Evolutionary conservation across 768 basidiomycete species (phyloP), one percentile per base, ranked within the genome.

Genomic region (Roridomyces roridus): DNA sequence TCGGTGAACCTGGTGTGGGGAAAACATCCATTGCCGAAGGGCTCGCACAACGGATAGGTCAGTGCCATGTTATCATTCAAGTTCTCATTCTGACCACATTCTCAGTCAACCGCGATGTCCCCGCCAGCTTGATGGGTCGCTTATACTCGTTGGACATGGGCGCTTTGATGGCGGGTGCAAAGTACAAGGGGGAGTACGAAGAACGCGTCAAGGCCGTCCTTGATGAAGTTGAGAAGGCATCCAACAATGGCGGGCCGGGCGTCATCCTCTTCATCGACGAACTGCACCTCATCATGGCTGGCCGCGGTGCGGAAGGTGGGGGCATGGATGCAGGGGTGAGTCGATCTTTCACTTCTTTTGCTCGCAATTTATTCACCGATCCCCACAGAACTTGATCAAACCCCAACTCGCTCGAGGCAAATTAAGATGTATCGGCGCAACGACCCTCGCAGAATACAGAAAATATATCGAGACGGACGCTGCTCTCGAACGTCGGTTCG

Each of bases 231-330:
- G 96, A 98, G 72, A 95, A 96, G 74, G 84, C 90, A 0, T 77
- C 87, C 0, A 86, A 89, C 23, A 86, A 91, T 41, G 86, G 81
- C 25, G 88, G 91, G 37, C 82, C 83, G 6, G 85, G 87, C 17
- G 83, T 98, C 65, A 93, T 98, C 59, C 85, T 99, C 34, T 98
- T 98, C 80, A 86, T 98, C 63, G 96, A 99, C 65, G 96, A 98
- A 70, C 72, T 94, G 23, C 95, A 98, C 70, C 87, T 97, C 37
- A 89, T 98, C 74, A 94, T 97, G 92, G 88, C 92, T 3, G 93
- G 92, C 5, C 82, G 87, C 47, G 92, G 93, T 17, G 76, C 84
- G 2, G 87, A 89, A 68, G 91, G 92, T 26, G 89, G 89, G 15
- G 93, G 94, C 28, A 95, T 97, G 93, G 95, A 97, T 66, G 96